Percentiles rank a stretch among this genome's conserved stretches.
These are phyloP conservation scores for Sporobolomyces pararoseus DNA, from an alignment of 768 basidiomycete species.

Conservation along the genomic window DNA sequence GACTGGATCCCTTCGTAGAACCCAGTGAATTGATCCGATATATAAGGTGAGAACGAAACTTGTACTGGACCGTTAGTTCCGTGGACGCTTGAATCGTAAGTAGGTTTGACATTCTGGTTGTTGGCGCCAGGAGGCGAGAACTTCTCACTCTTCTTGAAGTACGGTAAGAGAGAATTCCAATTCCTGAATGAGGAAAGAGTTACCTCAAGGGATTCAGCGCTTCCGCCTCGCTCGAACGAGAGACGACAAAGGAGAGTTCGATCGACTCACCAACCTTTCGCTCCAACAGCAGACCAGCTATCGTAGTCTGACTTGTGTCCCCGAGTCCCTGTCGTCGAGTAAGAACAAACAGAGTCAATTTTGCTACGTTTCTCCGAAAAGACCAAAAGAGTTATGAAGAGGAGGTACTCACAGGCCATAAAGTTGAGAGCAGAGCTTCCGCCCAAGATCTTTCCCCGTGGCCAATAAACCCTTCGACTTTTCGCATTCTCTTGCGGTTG, in stretches of 20 bases:
- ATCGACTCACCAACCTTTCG: conserved; percentile 11
- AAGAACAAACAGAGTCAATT: neutral
- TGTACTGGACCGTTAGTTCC: conserved; percentile 1
- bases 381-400: neutral
- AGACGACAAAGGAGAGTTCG: no score
- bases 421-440: conserved; percentile 24
- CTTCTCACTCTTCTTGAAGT: conserved; percentile 24
- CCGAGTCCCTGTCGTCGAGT: conserved; percentile 18
- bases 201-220: neutral
- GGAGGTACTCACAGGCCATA: conserved; percentile 23
- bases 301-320: conserved; percentile 21
- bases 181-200: neutral
- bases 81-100: conserved; percentile 5
- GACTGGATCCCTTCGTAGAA: conserved; percentile 16
- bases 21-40: conserved; percentile 20
- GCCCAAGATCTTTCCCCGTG: conserved; percentile 25
- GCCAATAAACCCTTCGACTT: conserved; percentile 16
- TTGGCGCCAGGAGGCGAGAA: conserved; percentile 10
- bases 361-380: neutral
- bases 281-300: conserved; percentile 1
- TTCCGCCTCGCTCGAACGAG: neutral
- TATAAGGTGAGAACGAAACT: conserved; percentile 15
- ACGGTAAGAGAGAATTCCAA: conserved; percentile 12
- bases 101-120: conserved; percentile 9
- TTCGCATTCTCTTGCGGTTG: conserved; percentile 11